Base-by-base conservation (phyloP, 2,329 filamentous ascomycete species). In the Juglanconis oblonga region DNA sequence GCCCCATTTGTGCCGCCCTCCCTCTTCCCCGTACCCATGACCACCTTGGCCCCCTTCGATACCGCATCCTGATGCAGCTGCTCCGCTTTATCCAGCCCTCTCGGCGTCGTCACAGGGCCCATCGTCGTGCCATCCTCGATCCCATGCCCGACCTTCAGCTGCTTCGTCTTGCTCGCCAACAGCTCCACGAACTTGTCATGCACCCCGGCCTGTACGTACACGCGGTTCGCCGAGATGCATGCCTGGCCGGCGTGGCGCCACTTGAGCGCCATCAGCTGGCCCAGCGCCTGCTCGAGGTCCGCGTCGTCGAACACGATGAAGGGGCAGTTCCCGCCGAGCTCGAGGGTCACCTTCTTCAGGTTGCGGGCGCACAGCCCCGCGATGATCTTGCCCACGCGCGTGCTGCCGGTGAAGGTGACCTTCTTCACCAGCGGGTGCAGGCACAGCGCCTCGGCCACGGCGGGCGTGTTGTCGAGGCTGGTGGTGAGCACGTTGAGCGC, bases 381-480 rank as follows among this genome's bases (percentile, higher is more conserved):
- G 45, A 92, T 81, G 64, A 89, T 86, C 44, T 85, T 83, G 4
- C 91, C 91, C 0, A 92, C 84, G 0, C 77, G 74, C 0, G 90
- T 91, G 67, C 84, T 87, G 17, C 91, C 91, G 0, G 90, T 94
- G 67, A 94, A 95, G 59, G 88, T 89, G 58, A 94, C 79, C 71
- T 92, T 92, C 54, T 76, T 77, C 0, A 81, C 74, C 0, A 73
- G 59, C 0, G 73, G 73, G 59, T 81, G 78, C 33, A 74, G 72
- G 63, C 78, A 81, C 1, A 82, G 73, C 0, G 75, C 74, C 67
- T 80, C 79, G 11, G 76, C 77, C 2, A 82, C 70, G 1, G 67
- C 57, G 0, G 79, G 79, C 0, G 79, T 81, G 52, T 78, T 77
- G 0, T 71, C 72, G 7, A 79, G 66, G 24, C 74, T 77, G 0